phyloP scores from a whole-genome alignment of 352 stramenopile genomes.

The Pythium sukuiense region DNA sequence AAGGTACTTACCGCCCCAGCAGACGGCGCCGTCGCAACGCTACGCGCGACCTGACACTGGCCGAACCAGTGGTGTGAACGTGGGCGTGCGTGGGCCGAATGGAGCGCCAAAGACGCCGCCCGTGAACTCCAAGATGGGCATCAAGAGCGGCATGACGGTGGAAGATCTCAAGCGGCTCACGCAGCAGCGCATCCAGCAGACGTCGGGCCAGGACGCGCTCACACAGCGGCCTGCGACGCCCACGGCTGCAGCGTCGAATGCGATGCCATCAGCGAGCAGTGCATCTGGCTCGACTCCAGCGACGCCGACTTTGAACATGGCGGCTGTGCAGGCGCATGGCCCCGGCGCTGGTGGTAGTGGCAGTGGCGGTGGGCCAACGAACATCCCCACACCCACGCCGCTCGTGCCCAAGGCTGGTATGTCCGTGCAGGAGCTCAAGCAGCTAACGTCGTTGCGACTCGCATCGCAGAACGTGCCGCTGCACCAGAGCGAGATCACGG shows the following conservation, averaged over 20 bases:
- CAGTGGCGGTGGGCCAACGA: not conserved
- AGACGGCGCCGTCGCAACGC: slow-evolving; percentile 37
- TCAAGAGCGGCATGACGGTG: slow-evolving; percentile 89
- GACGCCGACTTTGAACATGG: slow-evolving; percentile 69
- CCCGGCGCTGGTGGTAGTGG: not conserved
- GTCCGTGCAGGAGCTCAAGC: slow-evolving; percentile 86
- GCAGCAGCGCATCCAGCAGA: slow-evolving; percentile 83
- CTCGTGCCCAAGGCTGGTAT: slow-evolving; percentile 78
- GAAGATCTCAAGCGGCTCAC: slow-evolving; percentile 86
- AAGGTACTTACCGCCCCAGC: slow-evolving; percentile 39
- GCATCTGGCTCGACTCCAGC: slow-evolving; percentile 15
- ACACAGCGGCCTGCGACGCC: slow-evolving; percentile 38
- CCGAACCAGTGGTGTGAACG: not conserved
- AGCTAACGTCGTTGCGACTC: slow-evolving; percentile 77
- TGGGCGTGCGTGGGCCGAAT: not conserved
- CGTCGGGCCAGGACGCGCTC: slow-evolving; percentile 7
- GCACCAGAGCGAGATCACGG: slow-evolving; percentile 66
- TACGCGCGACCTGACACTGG: slow-evolving; percentile 24
- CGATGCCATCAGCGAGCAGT: slow-evolving; percentile 13
- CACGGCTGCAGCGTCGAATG: slow-evolving; percentile 24
- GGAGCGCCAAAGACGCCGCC: slow-evolving; percentile 34
- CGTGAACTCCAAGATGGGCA: slow-evolving; percentile 71
- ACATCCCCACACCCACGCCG: slow-evolving; percentile 32
- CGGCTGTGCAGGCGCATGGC: slow-evolving; percentile 40
- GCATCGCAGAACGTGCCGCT: slow-evolving; percentile 65